These are phyloP conservation scores for Nannochloropsis gaditana DNA, from an alignment of 108 stramenopile species.

Conservation along the genomic window DNA sequence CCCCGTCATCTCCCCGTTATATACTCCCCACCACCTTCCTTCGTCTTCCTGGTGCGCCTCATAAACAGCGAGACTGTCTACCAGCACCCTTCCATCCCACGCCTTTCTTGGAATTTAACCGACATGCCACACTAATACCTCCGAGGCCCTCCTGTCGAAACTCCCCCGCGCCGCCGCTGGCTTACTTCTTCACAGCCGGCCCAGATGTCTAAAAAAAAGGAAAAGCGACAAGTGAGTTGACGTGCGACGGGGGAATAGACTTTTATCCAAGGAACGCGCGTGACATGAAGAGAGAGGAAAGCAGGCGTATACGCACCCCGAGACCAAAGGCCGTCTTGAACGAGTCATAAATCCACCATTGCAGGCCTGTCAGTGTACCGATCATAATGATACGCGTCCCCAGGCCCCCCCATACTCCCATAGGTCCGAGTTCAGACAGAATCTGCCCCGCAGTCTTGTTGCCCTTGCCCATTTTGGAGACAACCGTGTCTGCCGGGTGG, in stretches of 20 bases:
- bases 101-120: too few species aligned
- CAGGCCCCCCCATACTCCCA: conserved; percentile 36
- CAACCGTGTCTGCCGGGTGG: conserved; percentile 46
- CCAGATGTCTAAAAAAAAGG: not conserved
- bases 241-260: not conserved
- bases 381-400: conserved; percentile 42
- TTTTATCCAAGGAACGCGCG: not conserved
- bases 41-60: too few species aligned
- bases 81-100: too few species aligned
- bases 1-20: too few species aligned
- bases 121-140: too few species aligned
- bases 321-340: conserved; percentile 31
- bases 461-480: conserved; percentile 45
- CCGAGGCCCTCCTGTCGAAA: too few species aligned
- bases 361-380: conserved; percentile 43
- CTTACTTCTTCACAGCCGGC: conserved; percentile 17
- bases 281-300: not conserved
- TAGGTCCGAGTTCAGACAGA: conserved; percentile 26
- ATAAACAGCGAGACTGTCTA: too few species aligned
- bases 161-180: too few species aligned
- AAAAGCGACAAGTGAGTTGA: not conserved
- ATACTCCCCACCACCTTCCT: too few species aligned
- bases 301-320: not conserved
- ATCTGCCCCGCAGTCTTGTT: conserved; percentile 25
- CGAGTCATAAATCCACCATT: conserved; percentile 46